A percentile compares a stretch with the other conserved stretches of the same genome.
phyloP scores from a whole-genome alignment of 352 stramenopile genomes.

The Thalassiosira sp. region DNA sequence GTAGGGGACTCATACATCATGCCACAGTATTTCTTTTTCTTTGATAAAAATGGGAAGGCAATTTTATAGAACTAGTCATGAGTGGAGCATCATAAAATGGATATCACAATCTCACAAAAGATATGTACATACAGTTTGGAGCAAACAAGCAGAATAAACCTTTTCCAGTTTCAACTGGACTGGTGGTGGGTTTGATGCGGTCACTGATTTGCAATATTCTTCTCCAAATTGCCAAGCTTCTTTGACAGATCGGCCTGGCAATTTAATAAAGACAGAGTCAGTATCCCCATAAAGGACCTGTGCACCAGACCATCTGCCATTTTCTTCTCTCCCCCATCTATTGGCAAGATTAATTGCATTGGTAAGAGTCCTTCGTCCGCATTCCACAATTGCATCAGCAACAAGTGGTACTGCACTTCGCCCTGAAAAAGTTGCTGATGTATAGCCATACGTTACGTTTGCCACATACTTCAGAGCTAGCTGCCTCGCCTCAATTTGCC shows the following conservation, averaged over 20 bases:
- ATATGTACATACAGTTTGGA: conserved; percentile 69
- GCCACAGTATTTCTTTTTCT: conserved; percentile 84
- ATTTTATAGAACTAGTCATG: neutral
- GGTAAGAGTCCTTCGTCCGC: conserved; percentile 90
- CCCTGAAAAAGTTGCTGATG: conserved; percentile 96
- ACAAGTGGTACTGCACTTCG: conserved; percentile 89
- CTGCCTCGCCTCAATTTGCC: conserved; percentile 88
- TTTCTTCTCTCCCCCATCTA: conserved; percentile 75
- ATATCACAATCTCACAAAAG: neutral
- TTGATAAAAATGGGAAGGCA: conserved; percentile 5
- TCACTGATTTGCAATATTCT: conserved; percentile 79
- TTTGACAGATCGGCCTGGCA: conserved; percentile 90
- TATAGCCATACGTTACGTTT: conserved; percentile 99
- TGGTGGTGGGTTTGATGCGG: conserved; percentile 75
- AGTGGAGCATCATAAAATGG: neutral
- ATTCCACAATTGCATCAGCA: conserved; percentile 98
- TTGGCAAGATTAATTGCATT: conserved; percentile 91
- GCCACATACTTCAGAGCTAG: conserved; percentile 98
- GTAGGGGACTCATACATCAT: conserved; percentile 82
- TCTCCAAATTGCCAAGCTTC: conserved; percentile 91
- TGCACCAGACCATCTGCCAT: conserved; percentile 73
- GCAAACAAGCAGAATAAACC: conserved; percentile 74
- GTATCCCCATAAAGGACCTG: conserved; percentile 90
- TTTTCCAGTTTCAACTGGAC: conserved; percentile 84
- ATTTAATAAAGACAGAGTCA: conserved; percentile 97